Percentiles rank a stretch among this genome's conserved stretches.
Conservation (phyloP, 306 rosid genomes). For the Cucurbita pepo region DNA sequence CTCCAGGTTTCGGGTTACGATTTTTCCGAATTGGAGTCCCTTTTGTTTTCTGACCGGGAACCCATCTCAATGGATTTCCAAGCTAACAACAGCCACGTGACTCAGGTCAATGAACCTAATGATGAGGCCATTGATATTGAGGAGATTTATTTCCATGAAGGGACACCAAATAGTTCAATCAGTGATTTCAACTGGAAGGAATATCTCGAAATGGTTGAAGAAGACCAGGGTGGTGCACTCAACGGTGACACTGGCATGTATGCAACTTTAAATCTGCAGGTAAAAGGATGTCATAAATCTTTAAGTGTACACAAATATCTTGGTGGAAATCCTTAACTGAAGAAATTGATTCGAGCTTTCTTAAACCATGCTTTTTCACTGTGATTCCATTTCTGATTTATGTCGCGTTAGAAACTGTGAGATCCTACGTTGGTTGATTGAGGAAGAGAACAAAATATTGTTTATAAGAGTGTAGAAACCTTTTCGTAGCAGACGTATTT, state of each 20-base stretch:
- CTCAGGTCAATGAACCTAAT: neutral
- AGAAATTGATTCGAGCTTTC: neutral
- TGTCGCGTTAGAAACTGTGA: too few species aligned
- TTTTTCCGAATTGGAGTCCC: neutral
- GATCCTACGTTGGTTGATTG: too few species aligned
- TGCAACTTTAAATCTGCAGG: constrained; percentile 12
- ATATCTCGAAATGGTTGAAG: constrained; percentile 10
- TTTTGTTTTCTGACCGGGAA: neutral
- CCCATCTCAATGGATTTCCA: neutral
- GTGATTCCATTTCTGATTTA: neutral
- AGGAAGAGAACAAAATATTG: too few species aligned
- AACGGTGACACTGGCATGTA: constrained; percentile 29
- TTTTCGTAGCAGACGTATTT: too few species aligned
- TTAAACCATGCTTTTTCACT: neutral
- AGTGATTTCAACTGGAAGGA: neutral
- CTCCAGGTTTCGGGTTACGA: neutral
- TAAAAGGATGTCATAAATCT: constrained; percentile 9
- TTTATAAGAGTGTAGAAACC: too few species aligned
- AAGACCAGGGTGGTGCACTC: neutral
- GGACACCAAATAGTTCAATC: neutral
- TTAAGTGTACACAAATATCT: constrained; percentile 1
- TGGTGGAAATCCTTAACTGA: neutral
- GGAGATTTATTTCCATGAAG: neutral
- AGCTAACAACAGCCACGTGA: neutral
- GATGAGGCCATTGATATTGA: constrained; percentile 6